phyloP scores from a whole-genome alignment of 2,329 filamentous ascomycete genomes.

The Parascedosporium putredinis region DNA sequence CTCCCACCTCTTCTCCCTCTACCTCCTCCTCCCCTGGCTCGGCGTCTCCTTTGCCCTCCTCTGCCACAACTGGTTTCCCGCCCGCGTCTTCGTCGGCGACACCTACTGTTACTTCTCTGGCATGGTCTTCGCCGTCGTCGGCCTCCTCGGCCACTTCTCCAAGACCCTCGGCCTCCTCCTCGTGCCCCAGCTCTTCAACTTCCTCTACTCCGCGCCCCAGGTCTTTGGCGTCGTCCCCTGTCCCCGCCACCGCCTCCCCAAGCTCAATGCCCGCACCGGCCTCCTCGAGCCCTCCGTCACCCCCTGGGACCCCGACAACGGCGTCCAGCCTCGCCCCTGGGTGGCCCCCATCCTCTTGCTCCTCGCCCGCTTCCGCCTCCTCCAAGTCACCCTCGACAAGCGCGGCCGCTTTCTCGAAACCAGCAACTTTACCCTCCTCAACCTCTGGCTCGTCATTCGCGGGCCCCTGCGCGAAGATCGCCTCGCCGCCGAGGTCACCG shows the following conservation, averaged over 20 bases:
- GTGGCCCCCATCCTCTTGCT: constrained; percentile 56
- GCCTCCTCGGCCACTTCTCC: constrained; percentile 93
- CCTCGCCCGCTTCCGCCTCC: constrained; percentile 55
- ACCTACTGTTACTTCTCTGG: constrained; percentile 99
- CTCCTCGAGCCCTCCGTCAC: constrained; percentile 80
- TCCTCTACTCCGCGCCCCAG: constrained; percentile 85
- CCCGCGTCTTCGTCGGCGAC: constrained; percentile 90
- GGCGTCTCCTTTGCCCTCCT: constrained; percentile 82
- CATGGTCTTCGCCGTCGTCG: constrained; percentile 97
- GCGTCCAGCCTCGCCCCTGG: constrained; percentile 53
- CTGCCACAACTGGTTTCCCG: constrained; percentile 91
- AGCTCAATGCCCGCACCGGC: constrained; percentile 76
- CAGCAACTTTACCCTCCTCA: constrained; percentile 86
- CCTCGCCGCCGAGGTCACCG: constrained; percentile 67
- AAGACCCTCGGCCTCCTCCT: constrained; percentile 90
- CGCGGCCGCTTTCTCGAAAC: constrained; percentile 65
- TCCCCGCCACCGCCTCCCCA: constrained; percentile 81
- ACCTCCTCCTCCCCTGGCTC: constrained; percentile 86
- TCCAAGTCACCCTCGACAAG: constrained; percentile 57
- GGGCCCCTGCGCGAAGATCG: constrained; percentile 82
- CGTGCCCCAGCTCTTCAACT: constrained; percentile 93
- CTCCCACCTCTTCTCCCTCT: constrained; percentile 91
- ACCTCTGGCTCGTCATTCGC: constrained; percentile 93
- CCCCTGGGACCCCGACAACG: constrained; percentile 50
- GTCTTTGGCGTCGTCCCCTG: constrained; percentile 85